Conservation (phyloP, 2,329 filamentous ascomycete species). For the Penicillium sclerotiorum region DNA sequence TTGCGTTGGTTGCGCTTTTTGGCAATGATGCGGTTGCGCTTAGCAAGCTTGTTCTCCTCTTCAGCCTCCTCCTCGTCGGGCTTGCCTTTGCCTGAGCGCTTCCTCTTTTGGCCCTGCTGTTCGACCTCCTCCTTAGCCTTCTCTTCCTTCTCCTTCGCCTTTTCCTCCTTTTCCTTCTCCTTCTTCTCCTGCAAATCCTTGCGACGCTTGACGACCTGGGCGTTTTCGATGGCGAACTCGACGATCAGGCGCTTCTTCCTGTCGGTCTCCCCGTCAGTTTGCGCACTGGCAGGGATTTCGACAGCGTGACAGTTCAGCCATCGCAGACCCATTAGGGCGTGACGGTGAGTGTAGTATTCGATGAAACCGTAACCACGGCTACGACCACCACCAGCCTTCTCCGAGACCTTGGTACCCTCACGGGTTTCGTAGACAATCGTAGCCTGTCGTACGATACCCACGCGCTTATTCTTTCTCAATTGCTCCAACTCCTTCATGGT, state of each 20-base stretch:
- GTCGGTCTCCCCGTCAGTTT: slow-evolving; percentile 54
- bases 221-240: slow-evolving; percentile 98
- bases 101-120: slow-evolving; percentile 36
- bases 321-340: slow-evolving; percentile 89
- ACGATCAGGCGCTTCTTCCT: slow-evolving; percentile 89
- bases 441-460: slow-evolving; percentile 85
- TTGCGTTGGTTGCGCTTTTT: slow-evolving; percentile 77
- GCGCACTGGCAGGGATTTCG: slow-evolving; percentile 37
- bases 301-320: slow-evolving; percentile 83
- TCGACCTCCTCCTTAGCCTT: slow-evolving; percentile 33
- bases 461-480: slow-evolving; percentile 76
- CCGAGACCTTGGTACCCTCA: slow-evolving; percentile 80
- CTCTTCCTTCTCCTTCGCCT: slow-evolving; percentile 14
- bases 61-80: slow-evolving; percentile 38
- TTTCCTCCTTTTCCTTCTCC: slow-evolving; percentile 19
- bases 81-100: slow-evolving; percentile 32
- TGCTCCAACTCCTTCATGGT: slow-evolving; percentile 80
- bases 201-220: slow-evolving; percentile 85
- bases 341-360: slow-evolving; percentile 91
- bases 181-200: slow-evolving; percentile 37
- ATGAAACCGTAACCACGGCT: slow-evolving; percentile 96
- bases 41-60: slow-evolving; percentile 58
- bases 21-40: slow-evolving; percentile 76
- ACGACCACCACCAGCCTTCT: slow-evolving; percentile 74
- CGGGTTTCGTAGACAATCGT: slow-evolving; percentile 92